Evolutionary conservation across 805 yeast genomes (phyloP), one percentile per base, ranked within the genome.

Genomic region (Maudiozyma bulderi): DNA sequence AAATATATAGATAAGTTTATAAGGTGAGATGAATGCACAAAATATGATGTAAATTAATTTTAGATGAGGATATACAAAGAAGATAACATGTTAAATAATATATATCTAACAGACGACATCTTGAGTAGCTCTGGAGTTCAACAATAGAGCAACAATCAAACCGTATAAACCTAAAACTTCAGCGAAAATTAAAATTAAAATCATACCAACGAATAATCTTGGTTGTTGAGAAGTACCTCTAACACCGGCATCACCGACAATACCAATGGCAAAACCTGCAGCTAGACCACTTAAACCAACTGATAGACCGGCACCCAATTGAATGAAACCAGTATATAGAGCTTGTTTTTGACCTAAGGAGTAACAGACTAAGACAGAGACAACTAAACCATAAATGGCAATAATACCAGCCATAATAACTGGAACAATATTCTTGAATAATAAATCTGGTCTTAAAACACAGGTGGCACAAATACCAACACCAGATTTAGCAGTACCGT

Each of bases 331-430:
- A 53, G 96, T 88, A 77, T 86, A 91, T 57, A 91, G 76, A 50
- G 98, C 95, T 73, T 90, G 96, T 61, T 80, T 76, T 73, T 90
- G 97, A 65, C 81, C 81, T 64, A 91, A 79, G 47, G 91, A 82
- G 63, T 86, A 93, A 49, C 96, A 84, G 55, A 91, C 91, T 68
- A 91, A 80, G 56, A 91, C 99, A 32, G 96, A 86, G 51, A 91
- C 97, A 55, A 91, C 98, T 66, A 91, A 75, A 51, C 99, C 99
- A 70, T 91, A 91, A 74, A 91, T 90, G 74, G 98, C 96, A 74
- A 91, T 89, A 67, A 91, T 91, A 91, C 99, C 99, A 57, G 98
- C 97, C 97, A 91, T 91, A 74, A 91, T 82, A 61, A 93, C 97
- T 56, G 99, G 99, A 54, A 91, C 95, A 63, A 90, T 84, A 74